These are phyloP conservation scores for Neonectria sp. DNA, from an alignment of 2,329 filamentous ascomycete genomes.

Conservation along the genomic window DNA sequence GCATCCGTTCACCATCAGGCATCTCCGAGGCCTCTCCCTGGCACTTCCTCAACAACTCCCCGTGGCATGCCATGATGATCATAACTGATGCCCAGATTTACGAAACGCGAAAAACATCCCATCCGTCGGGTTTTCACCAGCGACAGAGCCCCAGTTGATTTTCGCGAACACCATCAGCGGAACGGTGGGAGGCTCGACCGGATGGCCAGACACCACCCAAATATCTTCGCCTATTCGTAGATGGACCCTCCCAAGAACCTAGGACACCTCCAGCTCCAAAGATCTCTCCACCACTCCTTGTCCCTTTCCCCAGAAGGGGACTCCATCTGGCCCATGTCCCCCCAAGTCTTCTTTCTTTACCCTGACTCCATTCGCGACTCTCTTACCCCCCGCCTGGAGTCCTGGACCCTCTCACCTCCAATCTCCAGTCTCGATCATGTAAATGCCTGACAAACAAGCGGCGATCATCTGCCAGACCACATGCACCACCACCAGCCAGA, in stretches of 20 bases:
- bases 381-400: conserved; percentile 6
- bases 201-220: conserved; percentile 12
- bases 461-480: conserved; percentile 25
- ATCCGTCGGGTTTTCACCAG: conserved; percentile 1
- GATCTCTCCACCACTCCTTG: background rate
- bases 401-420: conserved; percentile 8
- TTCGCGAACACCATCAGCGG: background rate
- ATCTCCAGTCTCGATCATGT: conserved; percentile 13
- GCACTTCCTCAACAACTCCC: background rate
- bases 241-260: conserved; percentile 12
- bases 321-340: background rate
- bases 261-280: background rate
- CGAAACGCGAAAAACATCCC: conserved; percentile 17
- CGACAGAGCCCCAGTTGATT: background rate
- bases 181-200: background rate
- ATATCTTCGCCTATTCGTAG: conserved; percentile 11
- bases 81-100: background rate
- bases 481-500: conserved; percentile 18
- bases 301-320: conserved; percentile 6
- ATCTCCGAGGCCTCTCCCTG: background rate
- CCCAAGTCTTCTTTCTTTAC: background rate
- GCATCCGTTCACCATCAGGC: background rate
- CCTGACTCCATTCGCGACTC: conserved; percentile 3
- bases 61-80: background rate
- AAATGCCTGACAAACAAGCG: conserved; percentile 24